These are phyloP conservation scores for Boletus bicolor DNA, from an alignment of 768 basidiomycete species.

Conservation along the genomic window DNA sequence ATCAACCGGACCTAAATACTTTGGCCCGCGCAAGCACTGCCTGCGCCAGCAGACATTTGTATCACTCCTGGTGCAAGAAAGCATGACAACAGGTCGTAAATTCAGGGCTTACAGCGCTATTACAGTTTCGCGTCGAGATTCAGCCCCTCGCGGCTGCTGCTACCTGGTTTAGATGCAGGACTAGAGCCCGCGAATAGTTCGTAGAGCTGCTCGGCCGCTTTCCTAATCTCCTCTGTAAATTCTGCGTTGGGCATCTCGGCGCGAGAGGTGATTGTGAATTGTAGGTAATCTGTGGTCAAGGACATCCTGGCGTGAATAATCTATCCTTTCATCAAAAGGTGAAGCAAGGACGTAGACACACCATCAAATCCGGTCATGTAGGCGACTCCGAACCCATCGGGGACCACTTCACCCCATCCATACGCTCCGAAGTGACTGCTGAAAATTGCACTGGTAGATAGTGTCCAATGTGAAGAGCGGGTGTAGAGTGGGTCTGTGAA, in stretches of 20 bases:
- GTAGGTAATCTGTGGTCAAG: conserved; percentile 57
- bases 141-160: neutral
- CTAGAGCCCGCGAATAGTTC: conserved; percentile 41
- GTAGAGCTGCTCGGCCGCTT: conserved; percentile 67
- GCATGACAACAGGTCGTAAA: too few relatives aligned
- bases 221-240: conserved; percentile 67
- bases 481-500: conserved; percentile 73
- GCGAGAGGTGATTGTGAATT: conserved; percentile 85
- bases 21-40: neutral
- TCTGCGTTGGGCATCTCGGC: conserved; percentile 76
- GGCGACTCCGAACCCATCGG: conserved; percentile 91
- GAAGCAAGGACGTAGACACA: conserved; percentile 29
- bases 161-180: neutral
- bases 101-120: neutral
- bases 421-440: conserved; percentile 82
- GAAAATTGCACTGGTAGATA: conserved; percentile 88
- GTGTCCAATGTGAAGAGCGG: conserved; percentile 76
- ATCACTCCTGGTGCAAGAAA: neutral
- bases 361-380: conserved; percentile 91
- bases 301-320: neutral
- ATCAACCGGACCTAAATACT: neutral
- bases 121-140: conserved; percentile 17
- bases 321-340: neutral
- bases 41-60: neutral
- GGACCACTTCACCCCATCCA: conserved; percentile 96